phyloP scores from a whole-genome alignment of 495 filamentous ascomycete species.

The Lepidopterella palustris region DNA sequence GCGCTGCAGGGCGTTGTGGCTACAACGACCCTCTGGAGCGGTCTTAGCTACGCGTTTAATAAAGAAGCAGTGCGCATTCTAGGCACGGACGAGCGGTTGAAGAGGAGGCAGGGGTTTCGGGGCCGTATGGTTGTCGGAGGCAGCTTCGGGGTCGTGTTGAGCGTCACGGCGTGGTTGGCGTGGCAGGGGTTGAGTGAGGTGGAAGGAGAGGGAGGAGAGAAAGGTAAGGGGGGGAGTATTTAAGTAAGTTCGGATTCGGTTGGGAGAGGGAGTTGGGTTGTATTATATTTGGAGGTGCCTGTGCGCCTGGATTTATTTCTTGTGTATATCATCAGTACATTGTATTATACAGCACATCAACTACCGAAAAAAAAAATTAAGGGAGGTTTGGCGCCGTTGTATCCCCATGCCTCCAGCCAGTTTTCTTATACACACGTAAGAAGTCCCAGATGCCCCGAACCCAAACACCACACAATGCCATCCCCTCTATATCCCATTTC shows the following conservation, averaged over 20 bases:
- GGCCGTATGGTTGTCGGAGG: constrained; percentile 36
- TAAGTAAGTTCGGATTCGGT: no score
- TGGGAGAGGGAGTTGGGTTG: background rate
- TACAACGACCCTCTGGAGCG: constrained; percentile 37
- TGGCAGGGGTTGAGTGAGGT: background rate
- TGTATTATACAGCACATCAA: background rate
- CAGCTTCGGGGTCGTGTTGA: constrained; percentile 32
- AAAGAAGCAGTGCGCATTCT: constrained; percentile 38
- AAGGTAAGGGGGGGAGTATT: background rate
- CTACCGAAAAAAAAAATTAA: background rate
- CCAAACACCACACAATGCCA: no score
- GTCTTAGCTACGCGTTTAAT: constrained; percentile 36
- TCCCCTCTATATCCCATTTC: background rate
- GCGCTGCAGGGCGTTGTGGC: constrained; percentile 34
- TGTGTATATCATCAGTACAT: constrained; percentile 1
- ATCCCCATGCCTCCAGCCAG: background rate
- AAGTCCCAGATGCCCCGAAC: no score
- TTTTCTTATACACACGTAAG: background rate
- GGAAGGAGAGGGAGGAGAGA: background rate
- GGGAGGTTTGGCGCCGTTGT: background rate
- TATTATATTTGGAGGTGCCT: background rate
- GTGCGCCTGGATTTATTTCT: background rate
- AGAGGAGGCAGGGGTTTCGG: constrained; percentile 37
- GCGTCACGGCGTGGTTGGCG: constrained; percentile 27
- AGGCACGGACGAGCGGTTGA: constrained; percentile 35